A percentile compares a stretch with the other conserved stretches of the same genome.
These are phyloP conservation scores for Haplosporangium gracile DNA, from an alignment of 192 early-diverging fungal species.

Conservation along the genomic window DNA sequence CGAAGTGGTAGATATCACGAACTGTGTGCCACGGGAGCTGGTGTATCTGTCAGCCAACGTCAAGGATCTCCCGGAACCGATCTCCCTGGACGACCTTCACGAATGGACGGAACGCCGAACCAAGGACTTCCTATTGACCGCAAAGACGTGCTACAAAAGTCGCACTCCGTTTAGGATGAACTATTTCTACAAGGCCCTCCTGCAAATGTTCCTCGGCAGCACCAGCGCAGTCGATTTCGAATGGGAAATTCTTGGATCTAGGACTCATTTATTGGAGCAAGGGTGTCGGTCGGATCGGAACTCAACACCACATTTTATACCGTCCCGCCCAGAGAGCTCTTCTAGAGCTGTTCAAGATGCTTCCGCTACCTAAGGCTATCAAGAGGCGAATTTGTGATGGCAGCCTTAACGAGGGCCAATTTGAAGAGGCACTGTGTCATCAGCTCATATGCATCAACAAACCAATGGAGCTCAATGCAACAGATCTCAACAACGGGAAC, in stretches of 20 bases:
- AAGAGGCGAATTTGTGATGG: slow-evolving; percentile 23
- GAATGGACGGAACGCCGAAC: slow-evolving; percentile 15
- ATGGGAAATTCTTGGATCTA: slow-evolving; percentile 37
- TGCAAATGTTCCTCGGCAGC: slow-evolving; percentile 25
- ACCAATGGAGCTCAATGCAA: slow-evolving; percentile 36
- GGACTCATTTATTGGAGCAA: slow-evolving; percentile 45
- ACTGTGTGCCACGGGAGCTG: slow-evolving; percentile 53
- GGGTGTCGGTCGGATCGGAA: not conserved
- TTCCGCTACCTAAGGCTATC: slow-evolving; percentile 28
- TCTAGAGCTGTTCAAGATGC: slow-evolving; percentile 40
- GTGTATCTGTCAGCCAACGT: slow-evolving; percentile 22
- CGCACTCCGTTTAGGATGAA: not conserved
- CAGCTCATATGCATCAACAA: slow-evolving; percentile 27
- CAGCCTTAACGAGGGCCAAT: slow-evolving; percentile 19
- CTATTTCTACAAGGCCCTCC: slow-evolving; percentile 28
- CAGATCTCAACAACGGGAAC: slow-evolving; percentile 36
- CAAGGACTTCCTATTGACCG: not conserved
- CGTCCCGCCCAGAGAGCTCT: slow-evolving; percentile 38
- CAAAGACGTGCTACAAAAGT: slow-evolving; percentile 7
- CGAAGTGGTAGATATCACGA: slow-evolving; percentile 30
- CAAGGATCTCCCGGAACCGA: not conserved
- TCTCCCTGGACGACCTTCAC: slow-evolving; percentile 18
- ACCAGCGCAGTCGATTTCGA: slow-evolving; percentile 29
- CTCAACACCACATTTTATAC: slow-evolving; percentile 34
- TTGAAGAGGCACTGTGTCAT: slow-evolving; percentile 44